phyloP scores from a whole-genome alignment of 1,139 yeast species.

The Suhomyces taliae region DNA sequence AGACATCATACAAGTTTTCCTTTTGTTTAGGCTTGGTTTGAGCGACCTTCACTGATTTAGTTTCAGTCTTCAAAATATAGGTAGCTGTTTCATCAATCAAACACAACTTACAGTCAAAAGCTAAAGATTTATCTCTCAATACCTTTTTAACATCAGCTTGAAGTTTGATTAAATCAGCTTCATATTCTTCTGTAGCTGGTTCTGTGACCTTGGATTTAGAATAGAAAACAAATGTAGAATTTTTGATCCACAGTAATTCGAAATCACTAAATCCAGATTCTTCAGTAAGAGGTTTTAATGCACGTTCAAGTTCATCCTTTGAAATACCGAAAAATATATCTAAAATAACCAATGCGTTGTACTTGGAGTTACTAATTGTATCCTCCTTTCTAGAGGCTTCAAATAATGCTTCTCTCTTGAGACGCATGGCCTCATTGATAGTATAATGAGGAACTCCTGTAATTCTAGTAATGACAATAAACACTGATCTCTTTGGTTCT shows the following conservation, averaged over 20 bases:
- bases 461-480: slow-evolving; percentile 47
- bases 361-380: slow-evolving; percentile 18
- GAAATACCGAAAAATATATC: slow-evolving; percentile 58
- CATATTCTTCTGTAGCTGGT: slow-evolving; percentile 27
- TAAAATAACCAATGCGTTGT: slow-evolving; percentile 55
- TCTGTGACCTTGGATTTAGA: slow-evolving; percentile 25
- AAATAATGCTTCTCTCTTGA: slow-evolving; percentile 32
- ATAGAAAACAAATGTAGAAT: slow-evolving; percentile 44
- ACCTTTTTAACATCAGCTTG: slow-evolving; percentile 30
- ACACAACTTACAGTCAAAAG: slow-evolving; percentile 50
- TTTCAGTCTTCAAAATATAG: slow-evolving; percentile 35
- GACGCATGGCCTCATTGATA: slow-evolving; percentile 27
- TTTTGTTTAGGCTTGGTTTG: slow-evolving; percentile 2
- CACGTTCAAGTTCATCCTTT: slow-evolving; percentile 41
- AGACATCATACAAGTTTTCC: slow-evolving; percentile 12
- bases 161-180: slow-evolving; percentile 33
- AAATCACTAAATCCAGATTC: slow-evolving; percentile 22
- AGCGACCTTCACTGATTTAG: slow-evolving; percentile 1
- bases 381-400: slow-evolving; percentile 26
- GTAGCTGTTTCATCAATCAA: slow-evolving; percentile 37
- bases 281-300: slow-evolving; percentile 26
- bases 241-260: slow-evolving; percentile 39
- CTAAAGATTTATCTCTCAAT: slow-evolving; percentile 42
- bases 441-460: slow-evolving; percentile 31
- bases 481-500: slow-evolving; percentile 77